Conservation (phyloP, 1,284 basidiomycete species). For the Papiliotrema laurentii region DNA sequence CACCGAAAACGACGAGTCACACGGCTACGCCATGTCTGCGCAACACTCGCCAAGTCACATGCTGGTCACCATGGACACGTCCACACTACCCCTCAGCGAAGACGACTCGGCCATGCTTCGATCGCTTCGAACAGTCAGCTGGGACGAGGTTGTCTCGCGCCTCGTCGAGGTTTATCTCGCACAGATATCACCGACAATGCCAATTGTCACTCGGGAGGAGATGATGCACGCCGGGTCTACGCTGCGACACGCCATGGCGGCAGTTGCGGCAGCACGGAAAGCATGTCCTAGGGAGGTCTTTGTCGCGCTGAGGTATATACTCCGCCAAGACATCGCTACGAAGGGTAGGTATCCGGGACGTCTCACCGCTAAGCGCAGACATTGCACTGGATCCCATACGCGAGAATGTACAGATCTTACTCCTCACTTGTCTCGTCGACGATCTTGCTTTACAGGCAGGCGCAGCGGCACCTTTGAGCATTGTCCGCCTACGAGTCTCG, state of each 20-base stretch:
- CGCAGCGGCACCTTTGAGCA: constrained; percentile 11
- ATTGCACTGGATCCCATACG: constrained; percentile 13
- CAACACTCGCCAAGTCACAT: constrained; percentile 9
- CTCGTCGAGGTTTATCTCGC: constrained; percentile 22
- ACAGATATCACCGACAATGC: constrained; percentile 17
- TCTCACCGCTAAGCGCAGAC: constrained; percentile 7
- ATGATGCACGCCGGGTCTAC: constrained; percentile 10
- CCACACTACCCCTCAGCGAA: constrained; percentile 1
- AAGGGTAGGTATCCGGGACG: constrained; percentile 11
- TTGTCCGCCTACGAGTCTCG: constrained; percentile 13
- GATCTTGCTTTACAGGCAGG: constrained; percentile 18
- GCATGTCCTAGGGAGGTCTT: constrained; percentile 24
- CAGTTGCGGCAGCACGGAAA: constrained; percentile 20
- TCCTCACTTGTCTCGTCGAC: constrained; percentile 21
- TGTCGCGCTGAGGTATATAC: constrained; percentile 16
- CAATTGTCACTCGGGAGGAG: constrained; percentile 19
- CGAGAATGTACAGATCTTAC: constrained; percentile 23
- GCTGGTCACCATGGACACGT: constrained; percentile 7
- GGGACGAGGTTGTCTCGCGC: constrained; percentile 21
- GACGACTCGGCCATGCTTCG: constrained; percentile 9
- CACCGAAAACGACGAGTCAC: constrained; percentile 10
- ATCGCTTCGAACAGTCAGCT: constrained; percentile 15
- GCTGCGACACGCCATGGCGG: constrained; percentile 22
- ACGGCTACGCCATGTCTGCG: constrained; percentile 13
- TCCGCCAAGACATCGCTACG: constrained; percentile 16